A percentile compares a stretch with the other conserved stretches of the same genome.
These are phyloP conservation scores for Cicer arietinum DNA, from an alignment of 306 rosid genomes.

Conservation along the genomic window DNA sequence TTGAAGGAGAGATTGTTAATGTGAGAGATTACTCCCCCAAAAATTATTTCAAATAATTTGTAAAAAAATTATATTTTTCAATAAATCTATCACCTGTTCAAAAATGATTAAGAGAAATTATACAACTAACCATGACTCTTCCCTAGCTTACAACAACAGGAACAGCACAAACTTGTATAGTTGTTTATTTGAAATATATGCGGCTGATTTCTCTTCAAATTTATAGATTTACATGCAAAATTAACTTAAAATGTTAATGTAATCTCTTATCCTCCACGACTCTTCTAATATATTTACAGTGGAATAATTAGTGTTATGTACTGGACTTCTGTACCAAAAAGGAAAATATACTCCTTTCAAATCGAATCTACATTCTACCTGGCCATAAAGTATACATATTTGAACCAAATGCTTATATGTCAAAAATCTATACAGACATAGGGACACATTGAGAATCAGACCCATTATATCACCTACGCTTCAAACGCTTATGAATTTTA, in stretches of 20 bases:
- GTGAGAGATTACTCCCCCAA: no score
- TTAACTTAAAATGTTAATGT: not conserved
- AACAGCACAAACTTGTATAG: not conserved
- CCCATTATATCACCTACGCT: constrained; percentile 5
- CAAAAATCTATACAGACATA: constrained; percentile 26
- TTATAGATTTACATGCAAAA: not conserved
- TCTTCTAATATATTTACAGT: constrained; percentile 7
- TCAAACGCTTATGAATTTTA: not conserved
- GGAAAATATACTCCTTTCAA: not conserved
- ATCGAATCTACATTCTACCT: not conserved
- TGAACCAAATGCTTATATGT: constrained; percentile 3
- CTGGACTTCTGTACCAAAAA: not conserved
- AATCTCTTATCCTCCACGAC: not conserved
- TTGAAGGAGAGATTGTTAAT: no score
- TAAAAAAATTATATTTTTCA: no score
- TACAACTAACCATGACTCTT: not conserved
- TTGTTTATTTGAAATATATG: not conserved
- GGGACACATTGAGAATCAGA: not conserved
- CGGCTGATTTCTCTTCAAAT: not conserved
- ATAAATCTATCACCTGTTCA: no score
- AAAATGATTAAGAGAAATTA: not conserved
- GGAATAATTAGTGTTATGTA: not conserved
- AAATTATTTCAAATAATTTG: no score
- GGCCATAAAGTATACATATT: not conserved
- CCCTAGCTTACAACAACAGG: not conserved